Conservation (phyloP, 768 basidiomycete species). For the Hydnomerulius pinastri region DNA sequence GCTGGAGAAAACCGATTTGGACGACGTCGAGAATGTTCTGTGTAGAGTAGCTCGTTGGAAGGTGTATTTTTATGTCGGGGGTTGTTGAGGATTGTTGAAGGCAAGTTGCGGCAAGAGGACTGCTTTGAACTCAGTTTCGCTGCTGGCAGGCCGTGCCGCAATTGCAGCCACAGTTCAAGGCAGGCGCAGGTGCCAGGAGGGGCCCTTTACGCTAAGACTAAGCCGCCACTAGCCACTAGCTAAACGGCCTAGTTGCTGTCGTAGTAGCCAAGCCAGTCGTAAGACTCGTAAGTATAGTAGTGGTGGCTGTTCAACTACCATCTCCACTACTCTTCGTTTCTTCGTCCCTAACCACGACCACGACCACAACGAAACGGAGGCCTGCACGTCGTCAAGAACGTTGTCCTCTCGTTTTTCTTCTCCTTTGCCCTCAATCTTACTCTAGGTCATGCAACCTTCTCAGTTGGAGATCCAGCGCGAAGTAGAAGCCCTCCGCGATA, state of each 20-base stretch:
- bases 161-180: too few species aligned
- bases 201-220: not conserved
- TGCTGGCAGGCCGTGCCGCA: not conserved
- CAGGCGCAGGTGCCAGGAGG: not conserved
- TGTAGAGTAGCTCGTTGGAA: constrained; percentile 1
- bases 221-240: constrained; percentile 3
- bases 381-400: constrained; percentile 7
- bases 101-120: not conserved
- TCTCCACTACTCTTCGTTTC: not conserved
- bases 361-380: constrained; percentile 12
- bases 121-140: not conserved
- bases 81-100: too few species aligned
- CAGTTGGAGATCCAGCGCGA: constrained; percentile 86
- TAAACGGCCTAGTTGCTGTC: not conserved
- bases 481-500: constrained; percentile 82
- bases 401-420: constrained; percentile 16
- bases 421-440: constrained; percentile 1
- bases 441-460: constrained; percentile 63
- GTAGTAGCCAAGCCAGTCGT: constrained; percentile 5
- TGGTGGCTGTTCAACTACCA: not conserved
- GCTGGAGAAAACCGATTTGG: constrained; percentile 21
- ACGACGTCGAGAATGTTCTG: constrained; percentile 16
- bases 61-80: not conserved
- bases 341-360: constrained; percentile 8
- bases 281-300: too few species aligned